Base-by-base conservation (phyloP, 75 land plant genomes). In the Sequoia sempervirens region DNA sequence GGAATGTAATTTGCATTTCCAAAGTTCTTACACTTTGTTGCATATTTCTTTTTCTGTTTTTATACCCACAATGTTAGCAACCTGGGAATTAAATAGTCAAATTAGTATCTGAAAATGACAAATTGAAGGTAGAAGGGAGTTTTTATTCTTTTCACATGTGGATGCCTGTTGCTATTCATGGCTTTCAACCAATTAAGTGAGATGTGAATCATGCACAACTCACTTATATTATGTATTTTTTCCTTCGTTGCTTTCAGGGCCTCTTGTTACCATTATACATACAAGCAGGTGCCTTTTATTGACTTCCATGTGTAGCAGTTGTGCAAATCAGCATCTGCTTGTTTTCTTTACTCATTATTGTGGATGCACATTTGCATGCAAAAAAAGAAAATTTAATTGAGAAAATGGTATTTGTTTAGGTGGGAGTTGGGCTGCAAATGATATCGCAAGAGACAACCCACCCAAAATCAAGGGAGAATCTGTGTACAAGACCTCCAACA, bases 381-480 rank as follows among this genome's bases (percentile, higher is more conserved):
- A 43, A n/a, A n/a, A n/a, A 45, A 13, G 14, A 78, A 43, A 78
- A n/a, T 45, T 78, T 78, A 78, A 78, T 78, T 78, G 80, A 78
- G 50, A 78, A 78, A 78, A 40, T 78, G 80, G 32, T 45, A 78
- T 78, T 52, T 80, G 68, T 82, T 84, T 87, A 92, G 93, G 89
- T 88, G 68, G 58, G 52, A 54, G 46, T 72, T 11, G 88, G 86
- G 66, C 82, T 82, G 47, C 89, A 88, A 58, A 88, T 88, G 46
- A 46, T 32, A 12, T 83, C 86, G 46, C 69, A 53, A 64, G 34
- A 88, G 34, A 68, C 85, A 43, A 85, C 89, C 18, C 92, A 87
- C 17, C 87, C 86, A 66, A 91, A 90, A 84, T 86, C 93, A 23
- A 88, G 94, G 90, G 92, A 91, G 78, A 93, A 92, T 46, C 74